These are phyloP conservation scores for Kodamaea alishanica DNA, from an alignment of 1,139 yeast genomes.

Conservation along the genomic window DNA sequence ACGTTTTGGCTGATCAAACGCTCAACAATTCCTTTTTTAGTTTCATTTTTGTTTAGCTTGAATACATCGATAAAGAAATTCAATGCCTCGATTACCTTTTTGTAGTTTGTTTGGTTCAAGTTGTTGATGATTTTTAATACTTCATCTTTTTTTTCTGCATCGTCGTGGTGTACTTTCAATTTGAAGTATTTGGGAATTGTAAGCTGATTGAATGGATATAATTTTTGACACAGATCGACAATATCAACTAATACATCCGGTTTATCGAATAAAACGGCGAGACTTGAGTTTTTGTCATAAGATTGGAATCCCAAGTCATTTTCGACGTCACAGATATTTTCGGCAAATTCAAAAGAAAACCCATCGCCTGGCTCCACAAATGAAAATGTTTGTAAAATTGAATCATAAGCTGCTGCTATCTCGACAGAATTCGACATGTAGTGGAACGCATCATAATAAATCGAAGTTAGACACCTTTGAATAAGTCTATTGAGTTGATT, in stretches of 20 bases:
- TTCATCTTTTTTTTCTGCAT: conserved; percentile 21
- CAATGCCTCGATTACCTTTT: conserved; percentile 6
- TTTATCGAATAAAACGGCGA: conserved; percentile 1
- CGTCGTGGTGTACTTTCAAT: conserved; percentile 23
- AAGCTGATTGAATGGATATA: conserved; percentile 41
- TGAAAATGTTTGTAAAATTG: too few relatives aligned
- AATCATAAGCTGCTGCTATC: too few relatives aligned
- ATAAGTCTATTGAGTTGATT: too few relatives aligned
- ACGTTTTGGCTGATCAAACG: conserved; percentile 20
- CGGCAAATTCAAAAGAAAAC: too few relatives aligned
- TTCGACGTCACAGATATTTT: too few relatives aligned
- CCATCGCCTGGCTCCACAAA: too few relatives aligned
- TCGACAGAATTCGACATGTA: too few relatives aligned
- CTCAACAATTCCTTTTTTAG: conserved; percentile 35
- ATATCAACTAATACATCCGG: conserved; percentile 14
- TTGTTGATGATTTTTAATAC: conserved; percentile 27
- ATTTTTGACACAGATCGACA: conserved; percentile 37
- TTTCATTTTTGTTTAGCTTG: conserved; percentile 12
- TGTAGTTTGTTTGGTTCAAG: conserved; percentile 32
- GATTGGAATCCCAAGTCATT: too few relatives aligned
- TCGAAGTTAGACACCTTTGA: too few relatives aligned
- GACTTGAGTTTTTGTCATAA: too few relatives aligned
- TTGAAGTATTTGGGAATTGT: conserved; percentile 34
- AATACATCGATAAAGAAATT: conserved; percentile 5
- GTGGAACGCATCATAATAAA: too few relatives aligned